phyloP scores from a whole-genome alignment of 1,284 basidiomycete species.

The Stygiomarasmius scandens region DNA sequence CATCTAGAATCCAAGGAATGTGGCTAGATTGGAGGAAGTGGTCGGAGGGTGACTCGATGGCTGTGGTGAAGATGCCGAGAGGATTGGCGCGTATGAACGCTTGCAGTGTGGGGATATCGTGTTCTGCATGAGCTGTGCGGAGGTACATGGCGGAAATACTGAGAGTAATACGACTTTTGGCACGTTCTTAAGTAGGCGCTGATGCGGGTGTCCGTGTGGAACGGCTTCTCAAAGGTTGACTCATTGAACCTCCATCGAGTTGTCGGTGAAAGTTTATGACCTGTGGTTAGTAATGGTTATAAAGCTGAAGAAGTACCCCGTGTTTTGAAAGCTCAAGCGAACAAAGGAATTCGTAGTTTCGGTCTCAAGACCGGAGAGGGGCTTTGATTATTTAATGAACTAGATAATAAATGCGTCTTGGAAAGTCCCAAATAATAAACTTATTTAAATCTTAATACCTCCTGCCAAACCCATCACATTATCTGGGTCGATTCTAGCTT shows the following conservation, averaged over 20 bases:
- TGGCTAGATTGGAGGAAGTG: constrained; percentile 42
- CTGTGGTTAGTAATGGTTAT: no score
- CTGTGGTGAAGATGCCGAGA: constrained; percentile 38
- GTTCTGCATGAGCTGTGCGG: constrained; percentile 40
- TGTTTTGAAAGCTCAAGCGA: no score
- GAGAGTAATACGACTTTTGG: not conserved
- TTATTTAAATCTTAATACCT: constrained; percentile 41
- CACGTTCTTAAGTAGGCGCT: not conserved
- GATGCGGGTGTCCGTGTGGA: no score
- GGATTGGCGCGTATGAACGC: constrained; percentile 39
- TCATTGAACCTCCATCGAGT: no score
- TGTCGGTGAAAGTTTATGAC: no score
- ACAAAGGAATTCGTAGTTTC: no score
- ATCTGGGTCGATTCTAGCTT: constrained; percentile 46
- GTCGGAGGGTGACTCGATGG: constrained; percentile 27
- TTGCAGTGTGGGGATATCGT: constrained; percentile 35
- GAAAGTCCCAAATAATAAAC: no score
- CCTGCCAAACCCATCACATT: constrained; percentile 63
- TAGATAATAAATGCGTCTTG: no score
- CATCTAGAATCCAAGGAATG: constrained; percentile 43
- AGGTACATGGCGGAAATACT: constrained; percentile 39
- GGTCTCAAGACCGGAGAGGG: no score
- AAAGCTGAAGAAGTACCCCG: no score
- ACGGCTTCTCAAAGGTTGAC: no score
- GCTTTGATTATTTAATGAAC: no score